These are phyloP conservation scores for Fagopyrum tataricum DNA, from an alignment of 148 eudicot genomes.

Conservation along the genomic window DNA sequence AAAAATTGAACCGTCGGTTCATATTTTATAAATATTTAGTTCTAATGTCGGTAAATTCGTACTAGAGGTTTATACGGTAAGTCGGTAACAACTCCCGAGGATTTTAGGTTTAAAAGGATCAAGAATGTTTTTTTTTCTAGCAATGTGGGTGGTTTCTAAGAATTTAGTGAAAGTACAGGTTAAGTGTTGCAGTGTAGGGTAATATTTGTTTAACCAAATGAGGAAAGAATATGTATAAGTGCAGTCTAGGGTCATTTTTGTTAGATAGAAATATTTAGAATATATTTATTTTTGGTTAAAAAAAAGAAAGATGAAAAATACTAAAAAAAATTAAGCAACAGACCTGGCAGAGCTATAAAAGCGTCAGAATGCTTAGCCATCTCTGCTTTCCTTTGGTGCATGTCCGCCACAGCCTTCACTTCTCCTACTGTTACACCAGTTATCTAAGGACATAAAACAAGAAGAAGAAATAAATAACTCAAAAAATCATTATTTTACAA, in stretches of 20 bases:
- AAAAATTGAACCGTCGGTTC: no score
- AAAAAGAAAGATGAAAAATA: constrained; percentile 1
- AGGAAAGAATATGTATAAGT: constrained; percentile 2
- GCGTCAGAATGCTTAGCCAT: constrained; percentile 99
- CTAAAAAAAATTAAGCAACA: not conserved
- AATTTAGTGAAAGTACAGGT: not conserved
- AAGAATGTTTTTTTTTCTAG: no score
- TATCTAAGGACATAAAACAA: constrained; percentile 45
- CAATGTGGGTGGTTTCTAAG: not conserved
- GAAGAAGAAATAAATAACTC: not conserved
- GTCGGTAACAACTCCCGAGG: not conserved
- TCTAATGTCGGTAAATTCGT: not conserved
- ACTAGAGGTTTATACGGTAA: not conserved
- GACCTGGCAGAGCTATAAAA: constrained; percentile 89
- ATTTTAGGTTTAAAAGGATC: no score
- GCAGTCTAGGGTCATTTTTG: not conserved
- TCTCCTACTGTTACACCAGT: constrained; percentile 99
- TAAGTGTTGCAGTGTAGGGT: not conserved
- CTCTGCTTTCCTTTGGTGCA: constrained; percentile 99
- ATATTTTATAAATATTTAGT: not conserved
- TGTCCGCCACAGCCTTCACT: constrained; percentile 98
- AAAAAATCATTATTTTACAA: not conserved
- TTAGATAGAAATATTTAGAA: not conserved
- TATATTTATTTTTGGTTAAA: no score
- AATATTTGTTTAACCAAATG: not conserved